A percentile compares a stretch with the other conserved stretches of the same genome.
These are phyloP conservation scores for Leishmania guyanensis DNA, from an alignment of 208 protist species.

Conservation along the genomic window DNA sequence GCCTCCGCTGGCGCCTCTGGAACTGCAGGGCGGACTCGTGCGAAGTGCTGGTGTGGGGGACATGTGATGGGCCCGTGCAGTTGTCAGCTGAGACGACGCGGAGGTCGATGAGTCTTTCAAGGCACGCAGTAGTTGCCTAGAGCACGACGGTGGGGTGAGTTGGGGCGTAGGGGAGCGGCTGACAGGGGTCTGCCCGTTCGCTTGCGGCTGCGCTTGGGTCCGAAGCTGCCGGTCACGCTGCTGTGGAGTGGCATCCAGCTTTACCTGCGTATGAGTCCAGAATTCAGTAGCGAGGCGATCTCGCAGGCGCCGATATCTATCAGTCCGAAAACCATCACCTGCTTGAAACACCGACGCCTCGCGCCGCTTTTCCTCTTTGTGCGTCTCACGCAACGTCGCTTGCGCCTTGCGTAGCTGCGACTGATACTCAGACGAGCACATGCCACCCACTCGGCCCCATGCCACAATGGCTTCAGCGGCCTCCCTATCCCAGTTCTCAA, in stretches of 20 bases:
- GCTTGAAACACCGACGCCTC: not conserved
- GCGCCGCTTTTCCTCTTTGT: not conserved
- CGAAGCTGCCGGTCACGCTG: slow-evolving; percentile 9
- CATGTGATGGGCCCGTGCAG: not conserved
- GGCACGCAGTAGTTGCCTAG: not conserved
- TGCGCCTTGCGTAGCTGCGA: slow-evolving; percentile 21
- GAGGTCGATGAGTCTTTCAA: not conserved
- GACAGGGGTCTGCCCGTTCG: not conserved
- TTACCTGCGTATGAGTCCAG: not conserved
- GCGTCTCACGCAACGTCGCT: not conserved
- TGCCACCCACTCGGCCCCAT: slow-evolving; percentile 17
- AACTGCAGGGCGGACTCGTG: not conserved
- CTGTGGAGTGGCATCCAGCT: slow-evolving; percentile 6
- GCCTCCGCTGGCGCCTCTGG: not conserved
- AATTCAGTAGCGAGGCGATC: slow-evolving; percentile 9
- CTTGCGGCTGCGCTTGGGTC: not conserved
- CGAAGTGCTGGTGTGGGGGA: not conserved
- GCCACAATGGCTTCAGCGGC: slow-evolving; percentile 11
- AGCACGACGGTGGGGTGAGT: not conserved
- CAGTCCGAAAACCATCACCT: not conserved
- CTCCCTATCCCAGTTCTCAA: slow-evolving; percentile 19
- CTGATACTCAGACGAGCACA: slow-evolving; percentile 25
- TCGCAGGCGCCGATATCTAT: slow-evolving; percentile 4
- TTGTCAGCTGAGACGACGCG: not conserved
- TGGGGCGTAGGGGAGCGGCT: not conserved